Conservation (phyloP, 139 green algal species). For the Chloropicon primus region DNA sequence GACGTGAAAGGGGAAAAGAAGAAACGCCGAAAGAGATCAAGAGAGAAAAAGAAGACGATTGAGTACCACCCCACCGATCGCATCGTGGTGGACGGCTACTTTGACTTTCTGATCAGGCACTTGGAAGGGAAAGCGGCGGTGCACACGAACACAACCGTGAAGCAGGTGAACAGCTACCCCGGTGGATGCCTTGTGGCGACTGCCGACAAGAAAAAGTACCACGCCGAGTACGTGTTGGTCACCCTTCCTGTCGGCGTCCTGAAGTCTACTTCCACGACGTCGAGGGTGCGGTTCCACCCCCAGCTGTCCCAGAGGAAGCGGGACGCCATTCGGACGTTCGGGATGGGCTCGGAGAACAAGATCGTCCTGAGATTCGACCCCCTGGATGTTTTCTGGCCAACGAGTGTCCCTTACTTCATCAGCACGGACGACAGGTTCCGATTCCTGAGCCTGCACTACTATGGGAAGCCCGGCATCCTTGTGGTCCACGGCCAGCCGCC, state of each 20-base stretch:
- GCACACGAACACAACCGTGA: not conserved
- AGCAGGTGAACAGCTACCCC: not conserved
- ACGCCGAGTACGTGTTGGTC: not conserved
- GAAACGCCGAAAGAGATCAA: not conserved
- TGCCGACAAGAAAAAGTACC: not conserved
- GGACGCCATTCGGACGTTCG: not conserved
- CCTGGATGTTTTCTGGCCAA: not conserved
- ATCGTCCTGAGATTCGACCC: not conserved
- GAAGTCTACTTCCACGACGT: not conserved
- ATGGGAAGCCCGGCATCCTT: slow-evolving; percentile 14
- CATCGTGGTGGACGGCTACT: not conserved
- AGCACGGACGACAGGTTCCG: slow-evolving; percentile 12
- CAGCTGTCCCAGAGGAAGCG: not conserved
- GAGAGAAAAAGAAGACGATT: not conserved
- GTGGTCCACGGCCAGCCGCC: slow-evolving; percentile 19
- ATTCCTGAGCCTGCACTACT: slow-evolving; percentile 18
- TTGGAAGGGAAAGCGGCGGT: not conserved
- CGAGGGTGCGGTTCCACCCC: not conserved
- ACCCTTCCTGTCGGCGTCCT: not conserved
- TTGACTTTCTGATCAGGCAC: not conserved
- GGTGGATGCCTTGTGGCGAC: not conserved
- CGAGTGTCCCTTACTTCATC: not conserved
- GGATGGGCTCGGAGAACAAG: not conserved
- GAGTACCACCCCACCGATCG: not conserved
- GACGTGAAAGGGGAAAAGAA: not conserved